Evolutionary conservation across 306 rosid species (phyloP).

Genomic region (Cucurbita maxima): DNA sequence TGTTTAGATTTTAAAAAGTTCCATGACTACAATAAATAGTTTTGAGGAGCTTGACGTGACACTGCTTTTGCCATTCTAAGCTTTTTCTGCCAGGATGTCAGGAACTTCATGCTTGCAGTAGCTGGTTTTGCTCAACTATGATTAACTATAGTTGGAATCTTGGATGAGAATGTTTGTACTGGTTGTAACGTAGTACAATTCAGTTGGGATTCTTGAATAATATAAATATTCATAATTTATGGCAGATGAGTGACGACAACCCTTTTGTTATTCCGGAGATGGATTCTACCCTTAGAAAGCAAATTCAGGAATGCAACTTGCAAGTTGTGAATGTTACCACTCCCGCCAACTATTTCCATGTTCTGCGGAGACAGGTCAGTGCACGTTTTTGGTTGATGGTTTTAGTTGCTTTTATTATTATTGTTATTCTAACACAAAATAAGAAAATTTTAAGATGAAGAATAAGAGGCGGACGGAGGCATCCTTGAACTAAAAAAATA

Average conservation of each 20-base stretch:
- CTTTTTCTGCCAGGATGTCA: neutral
- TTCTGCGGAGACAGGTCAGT: slow-evolving; percentile 82
- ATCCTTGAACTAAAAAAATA: neutral
- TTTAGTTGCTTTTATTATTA: neutral
- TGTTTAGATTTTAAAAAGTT: neutral
- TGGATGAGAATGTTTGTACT: neutral
- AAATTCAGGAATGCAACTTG: slow-evolving; percentile 98
- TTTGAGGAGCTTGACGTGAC: neutral
- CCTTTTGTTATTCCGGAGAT: slow-evolving; percentile 89
- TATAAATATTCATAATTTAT: slow-evolving; percentile 8
- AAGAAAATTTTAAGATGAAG: neutral
- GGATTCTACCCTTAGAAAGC: slow-evolving; percentile 85
- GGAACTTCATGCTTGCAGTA: neutral
- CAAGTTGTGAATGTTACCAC: slow-evolving; percentile 95
- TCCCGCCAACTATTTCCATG: slow-evolving; percentile 97
- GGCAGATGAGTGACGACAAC: slow-evolving; percentile 97
- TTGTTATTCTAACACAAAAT: neutral
- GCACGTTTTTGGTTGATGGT: slow-evolving; percentile 9
- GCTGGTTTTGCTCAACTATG: neutral
- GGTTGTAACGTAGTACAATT: neutral
- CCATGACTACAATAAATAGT: neutral
- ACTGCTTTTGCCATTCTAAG: neutral
- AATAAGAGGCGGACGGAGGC: neutral
- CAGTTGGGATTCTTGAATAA: slow-evolving; percentile 2
- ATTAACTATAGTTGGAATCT: neutral